Conservation (phyloP, 179 eudicot genomes). For the Silene noctiflora region DNA sequence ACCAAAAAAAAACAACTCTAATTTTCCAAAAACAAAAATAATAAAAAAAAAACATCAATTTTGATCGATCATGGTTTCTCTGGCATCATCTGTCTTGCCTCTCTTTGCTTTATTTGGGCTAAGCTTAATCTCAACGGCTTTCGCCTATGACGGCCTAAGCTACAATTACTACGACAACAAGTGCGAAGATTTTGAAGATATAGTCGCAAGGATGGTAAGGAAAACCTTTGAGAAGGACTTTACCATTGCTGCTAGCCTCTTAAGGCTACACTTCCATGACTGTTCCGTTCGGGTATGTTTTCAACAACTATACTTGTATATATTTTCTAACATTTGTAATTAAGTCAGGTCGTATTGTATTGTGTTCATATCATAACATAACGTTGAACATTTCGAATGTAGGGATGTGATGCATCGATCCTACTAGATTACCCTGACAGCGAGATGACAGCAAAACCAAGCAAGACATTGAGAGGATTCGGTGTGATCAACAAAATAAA, state of each 20-base stretch:
- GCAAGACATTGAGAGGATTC: constrained; percentile 71
- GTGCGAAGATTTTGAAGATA: constrained; percentile 52
- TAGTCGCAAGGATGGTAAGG: constrained; percentile 41
- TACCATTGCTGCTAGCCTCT: constrained; percentile 61
- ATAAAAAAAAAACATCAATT: neutral
- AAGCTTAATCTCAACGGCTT: constrained; percentile 12
- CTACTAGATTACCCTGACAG: constrained; percentile 49
- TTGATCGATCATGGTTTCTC: constrained; percentile 13
- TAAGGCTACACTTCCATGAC: constrained; percentile 71
- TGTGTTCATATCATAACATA: too few species aligned
- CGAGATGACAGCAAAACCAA: constrained; percentile 51
- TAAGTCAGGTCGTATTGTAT: neutral
- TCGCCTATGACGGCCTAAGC: constrained; percentile 21
- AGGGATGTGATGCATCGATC: constrained; percentile 87
- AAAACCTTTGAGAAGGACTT: constrained; percentile 44
- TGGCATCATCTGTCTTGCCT: neutral
- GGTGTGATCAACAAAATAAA: constrained; percentile 66
- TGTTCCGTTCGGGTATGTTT: constrained; percentile 56
- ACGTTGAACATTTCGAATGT: neutral
- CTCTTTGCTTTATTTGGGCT: constrained; percentile 15
- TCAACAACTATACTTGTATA: too few species aligned
- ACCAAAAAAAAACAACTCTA: neutral
- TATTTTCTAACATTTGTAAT: too few species aligned
- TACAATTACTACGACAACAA: constrained; percentile 37
- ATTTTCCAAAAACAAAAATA: neutral